Percentiles rank a stretch among this genome's conserved stretches.
These are phyloP conservation scores for Simmondsia chinensis DNA, from an alignment of 148 eudicot species.

Conservation along the genomic window DNA sequence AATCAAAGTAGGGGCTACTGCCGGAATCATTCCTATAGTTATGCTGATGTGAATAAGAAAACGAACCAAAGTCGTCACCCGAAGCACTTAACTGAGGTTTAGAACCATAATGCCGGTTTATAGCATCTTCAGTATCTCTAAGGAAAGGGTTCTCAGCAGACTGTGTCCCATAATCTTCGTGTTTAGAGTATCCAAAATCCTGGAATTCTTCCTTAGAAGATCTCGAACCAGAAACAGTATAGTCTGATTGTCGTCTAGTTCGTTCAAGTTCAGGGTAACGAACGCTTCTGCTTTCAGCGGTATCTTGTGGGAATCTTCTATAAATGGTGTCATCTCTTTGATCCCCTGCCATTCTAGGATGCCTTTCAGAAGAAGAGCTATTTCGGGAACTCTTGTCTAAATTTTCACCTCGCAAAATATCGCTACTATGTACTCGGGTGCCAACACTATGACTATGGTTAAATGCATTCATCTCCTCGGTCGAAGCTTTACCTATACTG, in stretches of 20 bases:
- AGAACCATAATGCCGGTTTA: conserved; percentile 5
- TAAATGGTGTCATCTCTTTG: conserved; percentile 19
- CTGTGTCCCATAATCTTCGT: conserved; percentile 18
- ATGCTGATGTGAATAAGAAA: conserved; percentile 7
- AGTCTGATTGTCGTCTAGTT: conserved; percentile 16
- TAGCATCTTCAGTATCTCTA: conserved; percentile 12
- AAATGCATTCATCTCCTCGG: conserved; percentile 25
- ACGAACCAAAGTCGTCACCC: conserved; percentile 13
- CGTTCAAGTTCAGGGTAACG: conserved; percentile 16
- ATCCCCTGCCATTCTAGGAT: conserved; percentile 15
- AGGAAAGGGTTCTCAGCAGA: conserved; percentile 28
- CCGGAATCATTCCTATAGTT: conserved; percentile 8
- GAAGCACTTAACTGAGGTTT: conserved; percentile 9
- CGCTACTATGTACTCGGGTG: conserved; percentile 8
- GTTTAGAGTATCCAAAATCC: conserved; percentile 15
- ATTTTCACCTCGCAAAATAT: conserved; percentile 17
- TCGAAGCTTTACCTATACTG: conserved; percentile 15
- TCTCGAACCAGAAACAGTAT: conserved; percentile 22
- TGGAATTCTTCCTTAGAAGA: conserved; percentile 18
- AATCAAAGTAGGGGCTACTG: conserved; percentile 7
- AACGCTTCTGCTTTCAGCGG: conserved; percentile 9
- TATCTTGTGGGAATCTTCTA: too few species aligned
- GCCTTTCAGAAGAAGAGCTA: conserved; percentile 20
- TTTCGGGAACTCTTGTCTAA: conserved; percentile 10
- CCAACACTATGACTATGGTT: conserved; percentile 17